Percentiles rank a stretch among this genome's conserved stretches.
Conservation (phyloP, 306 rosid species). For the Senna siamea region DNA sequence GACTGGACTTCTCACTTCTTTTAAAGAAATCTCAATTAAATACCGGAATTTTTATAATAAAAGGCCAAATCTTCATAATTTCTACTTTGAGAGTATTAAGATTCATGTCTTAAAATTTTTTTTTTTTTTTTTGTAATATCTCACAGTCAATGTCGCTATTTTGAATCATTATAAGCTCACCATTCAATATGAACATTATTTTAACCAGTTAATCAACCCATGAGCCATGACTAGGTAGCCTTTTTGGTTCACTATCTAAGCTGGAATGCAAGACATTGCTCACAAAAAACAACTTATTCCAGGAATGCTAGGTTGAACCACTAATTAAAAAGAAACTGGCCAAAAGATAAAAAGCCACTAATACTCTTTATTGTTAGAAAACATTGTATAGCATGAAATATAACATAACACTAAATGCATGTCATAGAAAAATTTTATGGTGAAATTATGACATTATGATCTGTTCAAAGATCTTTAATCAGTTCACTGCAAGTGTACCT, state of each 20-base stretch:
- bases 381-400: neutral
- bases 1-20: neutral
- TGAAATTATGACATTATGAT: neutral
- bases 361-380: constrained; percentile 2
- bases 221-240: neutral
- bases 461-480: constrained; percentile 12
- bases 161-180: neutral
- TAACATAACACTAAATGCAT: constrained; percentile 12
- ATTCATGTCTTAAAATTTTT: neutral
- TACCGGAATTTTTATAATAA: neutral
- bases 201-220: neutral
- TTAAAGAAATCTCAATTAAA: neutral
- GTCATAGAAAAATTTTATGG: neutral
- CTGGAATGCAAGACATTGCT: neutral
- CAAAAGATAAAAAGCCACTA: neutral
- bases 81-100: neutral
- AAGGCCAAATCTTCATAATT: neutral
- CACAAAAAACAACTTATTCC: constrained; percentile 5
- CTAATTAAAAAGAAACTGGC: neutral
- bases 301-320: neutral
- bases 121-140: neutral
- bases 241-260: neutral
- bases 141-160: neutral
- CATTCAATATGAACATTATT: neutral
- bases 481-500: constrained; percentile 51